Percentiles rank a stretch among this genome's conserved stretches.
These are phyloP conservation scores for Ceratocystis ficicola DNA, from an alignment of 2,329 filamentous ascomycete genomes.

Conservation along the genomic window DNA sequence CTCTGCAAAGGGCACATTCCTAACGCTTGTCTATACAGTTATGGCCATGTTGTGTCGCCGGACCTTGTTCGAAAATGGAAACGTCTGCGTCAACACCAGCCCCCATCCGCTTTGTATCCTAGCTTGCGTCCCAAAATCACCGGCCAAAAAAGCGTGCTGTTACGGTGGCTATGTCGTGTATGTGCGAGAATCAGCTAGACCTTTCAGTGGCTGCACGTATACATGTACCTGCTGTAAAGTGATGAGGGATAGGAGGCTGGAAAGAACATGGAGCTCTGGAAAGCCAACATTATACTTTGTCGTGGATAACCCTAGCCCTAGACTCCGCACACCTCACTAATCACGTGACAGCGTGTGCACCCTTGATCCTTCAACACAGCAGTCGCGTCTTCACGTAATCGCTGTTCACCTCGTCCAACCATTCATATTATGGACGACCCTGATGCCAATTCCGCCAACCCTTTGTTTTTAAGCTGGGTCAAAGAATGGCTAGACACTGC, in stretches of 20 bases:
- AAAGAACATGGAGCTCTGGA: no score
- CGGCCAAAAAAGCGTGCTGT: not conserved
- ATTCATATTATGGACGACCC: not conserved
- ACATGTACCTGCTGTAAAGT: not conserved
- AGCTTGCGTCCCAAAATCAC: not conserved
- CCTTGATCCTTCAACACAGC: no score
- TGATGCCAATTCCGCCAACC: conserved; percentile 46
- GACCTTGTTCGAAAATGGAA: not conserved
- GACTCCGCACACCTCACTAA: no score
- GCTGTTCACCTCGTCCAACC: conserved; percentile 11
- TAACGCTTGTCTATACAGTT: not conserved
- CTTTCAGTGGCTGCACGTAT: not conserved
- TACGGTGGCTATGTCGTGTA: not conserved
- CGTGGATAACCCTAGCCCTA: no score
- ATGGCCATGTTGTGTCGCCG: not conserved
- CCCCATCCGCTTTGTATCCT: conserved; percentile 23
- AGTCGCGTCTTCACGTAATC: no score
- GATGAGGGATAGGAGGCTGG: no score
- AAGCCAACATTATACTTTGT: no score
- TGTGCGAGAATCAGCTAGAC: not conserved
- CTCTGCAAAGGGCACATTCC: not conserved
- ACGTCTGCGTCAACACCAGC: not conserved
- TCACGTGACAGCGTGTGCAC: not conserved
- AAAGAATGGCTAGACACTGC: conserved; percentile 66
- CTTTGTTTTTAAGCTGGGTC: conserved; percentile 59